Base-by-base conservation (phyloP, 1,284 basidiomycete genomes). In the Boletus chippewaensis region DNA sequence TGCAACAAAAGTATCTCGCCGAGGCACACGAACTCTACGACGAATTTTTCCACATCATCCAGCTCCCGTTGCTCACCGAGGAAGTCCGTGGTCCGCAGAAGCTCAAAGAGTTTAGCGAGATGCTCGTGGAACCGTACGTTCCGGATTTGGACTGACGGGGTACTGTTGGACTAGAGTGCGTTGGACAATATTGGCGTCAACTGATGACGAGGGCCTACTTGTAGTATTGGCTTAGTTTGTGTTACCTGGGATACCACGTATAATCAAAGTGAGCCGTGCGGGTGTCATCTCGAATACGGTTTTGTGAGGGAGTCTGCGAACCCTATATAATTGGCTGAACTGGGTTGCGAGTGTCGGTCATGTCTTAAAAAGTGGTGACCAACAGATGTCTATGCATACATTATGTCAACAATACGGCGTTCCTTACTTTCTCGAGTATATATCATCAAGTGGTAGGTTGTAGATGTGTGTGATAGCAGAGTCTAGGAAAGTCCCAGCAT, bases 11-110 rank as follows among this genome's bases (percentile, higher is more conserved):
- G 70, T 97, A 97, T 68, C 81, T 97, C 28, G 78, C 76, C 49
- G 94, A 96, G 73, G 93, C 94, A 24, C 90, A 95, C 69, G 93
- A 96, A 66, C 83, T 96, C 51, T 96, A 96, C 66, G 91, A 92
- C 70, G 91, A 97, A 66, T 95, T 95, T 68, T 97, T 97, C 83
- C 92, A 97, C 68, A 95, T 97, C 61, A 72, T 96, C 40, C 84
- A 87, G 67, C 81, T 99, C 51, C 95, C 95, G 3, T 74, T 99
- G 34, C 79, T 98, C 52, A 98, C 95, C 5, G 94, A 98, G 68
- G 96, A 99, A 72, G 94, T 99, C 4, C 80, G 96, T 60, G 95
- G 95, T 3, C 89, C 92, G 0, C 88, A 93, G 67, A 95, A 91
- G 75, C 80, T 99, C 58, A 84, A 86, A 65, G 83, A 88, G 67